phyloP scores from a whole-genome alignment of 2,329 filamentous ascomycete genomes.

The Trichoderma sp. region DNA sequence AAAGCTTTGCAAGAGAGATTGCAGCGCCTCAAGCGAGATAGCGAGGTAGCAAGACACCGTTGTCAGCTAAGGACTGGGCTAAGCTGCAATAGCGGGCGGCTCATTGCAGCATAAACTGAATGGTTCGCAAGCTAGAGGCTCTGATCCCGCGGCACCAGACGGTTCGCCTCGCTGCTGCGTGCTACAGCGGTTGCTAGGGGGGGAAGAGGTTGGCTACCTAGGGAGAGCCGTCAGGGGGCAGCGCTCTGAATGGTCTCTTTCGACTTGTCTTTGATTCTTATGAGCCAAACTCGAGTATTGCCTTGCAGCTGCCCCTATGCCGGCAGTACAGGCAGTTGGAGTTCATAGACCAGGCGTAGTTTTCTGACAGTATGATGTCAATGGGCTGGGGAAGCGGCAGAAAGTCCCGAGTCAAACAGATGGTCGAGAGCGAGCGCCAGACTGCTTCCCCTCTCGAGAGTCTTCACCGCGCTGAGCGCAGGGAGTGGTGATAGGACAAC shows the following conservation, averaged over 20 bases:
- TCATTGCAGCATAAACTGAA: slow-evolving; percentile 9
- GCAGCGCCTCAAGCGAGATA: neutral
- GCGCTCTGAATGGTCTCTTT: neutral
- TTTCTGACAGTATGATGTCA: neutral
- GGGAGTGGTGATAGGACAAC: neutral
- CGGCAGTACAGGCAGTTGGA: neutral
- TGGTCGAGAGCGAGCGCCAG: neutral
- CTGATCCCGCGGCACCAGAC: slow-evolving; percentile 22
- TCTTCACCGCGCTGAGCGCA: neutral
- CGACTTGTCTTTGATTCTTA: slow-evolving; percentile 1
- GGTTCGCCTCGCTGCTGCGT: slow-evolving; percentile 19
- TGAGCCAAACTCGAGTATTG: neutral
- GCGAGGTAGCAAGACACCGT: neutral
- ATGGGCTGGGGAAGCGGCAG: neutral
- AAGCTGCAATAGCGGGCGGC: slow-evolving; percentile 14
- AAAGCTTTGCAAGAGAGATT: neutral
- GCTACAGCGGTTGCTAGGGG: neutral
- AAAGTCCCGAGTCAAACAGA: neutral
- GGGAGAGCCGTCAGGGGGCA: neutral
- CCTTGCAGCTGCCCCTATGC: neutral
- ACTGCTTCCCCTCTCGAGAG: too few species aligned
- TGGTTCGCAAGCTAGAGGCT: slow-evolving; percentile 14
- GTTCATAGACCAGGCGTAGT: neutral
- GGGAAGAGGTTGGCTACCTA: neutral
- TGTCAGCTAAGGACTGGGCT: slow-evolving; percentile 8